phyloP scores from a whole-genome alignment of 306 rosid genomes.

The Datisca glomerata region DNA sequence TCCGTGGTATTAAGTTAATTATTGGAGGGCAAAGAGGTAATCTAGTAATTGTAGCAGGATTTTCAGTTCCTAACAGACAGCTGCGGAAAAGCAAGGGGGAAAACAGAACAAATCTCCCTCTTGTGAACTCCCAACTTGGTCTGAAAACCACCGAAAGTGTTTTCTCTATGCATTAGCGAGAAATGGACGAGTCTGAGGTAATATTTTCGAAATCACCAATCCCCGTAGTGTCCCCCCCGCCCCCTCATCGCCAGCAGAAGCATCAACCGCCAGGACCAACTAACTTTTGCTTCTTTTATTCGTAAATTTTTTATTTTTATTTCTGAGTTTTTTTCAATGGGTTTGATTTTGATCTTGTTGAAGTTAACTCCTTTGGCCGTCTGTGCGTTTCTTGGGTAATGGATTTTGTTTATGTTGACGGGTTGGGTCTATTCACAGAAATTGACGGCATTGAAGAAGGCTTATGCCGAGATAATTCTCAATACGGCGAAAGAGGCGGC shows the following conservation, averaged over 20 bases:
- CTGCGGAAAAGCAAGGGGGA: neutral
- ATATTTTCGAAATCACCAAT: neutral
- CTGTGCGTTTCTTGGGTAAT: neutral
- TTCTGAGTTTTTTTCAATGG: neutral
- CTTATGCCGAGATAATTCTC: slow-evolving; percentile 61
- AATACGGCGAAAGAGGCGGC: slow-evolving; percentile 83
- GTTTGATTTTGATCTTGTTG: neutral
- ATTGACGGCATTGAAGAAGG: slow-evolving; percentile 60
- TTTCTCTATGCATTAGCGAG: too few species aligned
- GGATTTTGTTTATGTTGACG: neutral
- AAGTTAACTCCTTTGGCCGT: neutral
- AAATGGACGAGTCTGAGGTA: neutral
- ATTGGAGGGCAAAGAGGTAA: neutral
- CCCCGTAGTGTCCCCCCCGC: neutral
- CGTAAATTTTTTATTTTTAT: neutral
- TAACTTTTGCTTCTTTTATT: neutral
- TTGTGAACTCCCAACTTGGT: neutral
- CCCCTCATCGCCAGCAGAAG: neutral
- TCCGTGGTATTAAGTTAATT: neutral
- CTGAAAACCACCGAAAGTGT: neutral
- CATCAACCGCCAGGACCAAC: neutral
- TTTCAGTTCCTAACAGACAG: slow-evolving; percentile 23
- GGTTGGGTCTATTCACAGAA: slow-evolving; percentile 25
- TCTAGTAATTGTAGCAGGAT: too few species aligned
- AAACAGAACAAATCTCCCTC: neutral